Evolutionary conservation across 1,284 basidiomycete genomes (phyloP).

Genomic region (Ustilago curta): DNA sequence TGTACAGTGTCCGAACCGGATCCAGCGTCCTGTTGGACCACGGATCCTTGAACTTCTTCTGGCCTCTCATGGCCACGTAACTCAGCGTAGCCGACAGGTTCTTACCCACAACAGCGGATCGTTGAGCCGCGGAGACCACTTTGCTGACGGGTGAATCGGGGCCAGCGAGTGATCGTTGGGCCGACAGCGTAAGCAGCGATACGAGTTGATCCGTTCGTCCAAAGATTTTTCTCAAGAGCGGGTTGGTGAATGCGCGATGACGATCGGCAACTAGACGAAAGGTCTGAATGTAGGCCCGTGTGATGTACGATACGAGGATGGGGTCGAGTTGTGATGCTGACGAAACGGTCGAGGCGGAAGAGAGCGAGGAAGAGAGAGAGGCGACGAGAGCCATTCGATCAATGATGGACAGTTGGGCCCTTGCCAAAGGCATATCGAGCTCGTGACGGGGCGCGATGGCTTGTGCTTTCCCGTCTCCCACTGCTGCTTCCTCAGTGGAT

Average conservation of each 20-base stretch:
- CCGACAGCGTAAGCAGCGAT: constrained; percentile 18
- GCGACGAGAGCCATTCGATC: constrained; percentile 39
- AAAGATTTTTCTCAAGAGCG: constrained; percentile 17
- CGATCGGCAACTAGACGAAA: constrained; percentile 16
- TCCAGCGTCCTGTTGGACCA: constrained; percentile 1
- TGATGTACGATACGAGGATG: constrained; percentile 25
- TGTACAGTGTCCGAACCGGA: constrained; percentile 22
- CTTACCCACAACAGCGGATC: not conserved
- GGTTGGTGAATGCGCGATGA: constrained; percentile 10
- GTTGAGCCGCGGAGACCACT: not conserved
- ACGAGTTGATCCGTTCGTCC: constrained; percentile 18
- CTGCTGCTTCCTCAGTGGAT: not conserved
- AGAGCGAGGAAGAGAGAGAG: constrained; percentile 13
- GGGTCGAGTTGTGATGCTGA: constrained; percentile 10
- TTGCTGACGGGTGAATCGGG: not conserved
- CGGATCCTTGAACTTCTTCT: constrained; percentile 3
- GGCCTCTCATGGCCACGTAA: constrained; percentile 26
- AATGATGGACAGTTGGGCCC: constrained; percentile 33
- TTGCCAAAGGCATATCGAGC: constrained; percentile 36
- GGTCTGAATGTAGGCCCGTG: constrained; percentile 19
- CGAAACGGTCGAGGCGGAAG: not conserved
- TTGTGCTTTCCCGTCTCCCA: constrained; percentile 25
- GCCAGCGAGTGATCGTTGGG: constrained; percentile 5
- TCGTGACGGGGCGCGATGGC: constrained; percentile 22
- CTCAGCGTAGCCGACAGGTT: constrained; percentile 8